These are phyloP conservation scores for Xylariales sp. DNA, from an alignment of 2,329 filamentous ascomycete species.

Conservation along the genomic window DNA sequence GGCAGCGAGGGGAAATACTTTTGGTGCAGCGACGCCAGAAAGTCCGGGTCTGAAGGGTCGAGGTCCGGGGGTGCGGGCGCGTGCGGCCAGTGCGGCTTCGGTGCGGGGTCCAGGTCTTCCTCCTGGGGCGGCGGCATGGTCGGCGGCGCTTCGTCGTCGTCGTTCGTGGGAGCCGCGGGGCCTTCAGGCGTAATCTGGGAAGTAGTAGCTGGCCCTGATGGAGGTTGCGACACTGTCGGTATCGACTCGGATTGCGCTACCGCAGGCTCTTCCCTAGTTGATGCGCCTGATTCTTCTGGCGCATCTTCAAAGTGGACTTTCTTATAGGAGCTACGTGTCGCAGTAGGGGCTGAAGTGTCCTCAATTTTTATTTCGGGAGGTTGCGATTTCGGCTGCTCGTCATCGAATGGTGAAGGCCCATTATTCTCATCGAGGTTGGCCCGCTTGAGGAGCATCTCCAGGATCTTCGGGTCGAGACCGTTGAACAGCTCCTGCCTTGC, in stretches of 20 bases:
- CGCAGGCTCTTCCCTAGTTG: neutral
- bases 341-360: slow-evolving; percentile 10
- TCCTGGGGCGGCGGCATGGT: slow-evolving; percentile 21
- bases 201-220: too few species aligned
- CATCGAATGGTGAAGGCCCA: slow-evolving; percentile 40
- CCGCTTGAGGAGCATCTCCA: slow-evolving; percentile 72
- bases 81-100: slow-evolving; percentile 57
- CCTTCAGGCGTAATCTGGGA: slow-evolving; percentile 25
- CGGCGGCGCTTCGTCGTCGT: slow-evolving; percentile 10
- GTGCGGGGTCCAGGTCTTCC: slow-evolving; percentile 24
- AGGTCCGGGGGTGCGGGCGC: slow-evolving; percentile 60
- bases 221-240: slow-evolving; percentile 17
- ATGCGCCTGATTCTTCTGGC: slow-evolving; percentile 5
- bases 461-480: slow-evolving; percentile 68
- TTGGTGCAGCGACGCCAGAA: slow-evolving; percentile 76
- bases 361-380: slow-evolving; percentile 17
- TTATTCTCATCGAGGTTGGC: slow-evolving; percentile 66
- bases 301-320: slow-evolving; percentile 5
- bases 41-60: slow-evolving; percentile 77
- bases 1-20: slow-evolving; percentile 93
- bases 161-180: slow-evolving; percentile 3
- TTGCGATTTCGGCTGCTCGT: slow-evolving; percentile 6
- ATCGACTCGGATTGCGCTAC: slow-evolving; percentile 23
- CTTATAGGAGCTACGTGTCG: slow-evolving; percentile 1
- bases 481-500: slow-evolving; percentile 77